A percentile compares a stretch with the other conserved stretches of the same genome.
phyloP scores from a whole-genome alignment of 345 rosid species.

The Zanthoxylum bungeanum region DNA sequence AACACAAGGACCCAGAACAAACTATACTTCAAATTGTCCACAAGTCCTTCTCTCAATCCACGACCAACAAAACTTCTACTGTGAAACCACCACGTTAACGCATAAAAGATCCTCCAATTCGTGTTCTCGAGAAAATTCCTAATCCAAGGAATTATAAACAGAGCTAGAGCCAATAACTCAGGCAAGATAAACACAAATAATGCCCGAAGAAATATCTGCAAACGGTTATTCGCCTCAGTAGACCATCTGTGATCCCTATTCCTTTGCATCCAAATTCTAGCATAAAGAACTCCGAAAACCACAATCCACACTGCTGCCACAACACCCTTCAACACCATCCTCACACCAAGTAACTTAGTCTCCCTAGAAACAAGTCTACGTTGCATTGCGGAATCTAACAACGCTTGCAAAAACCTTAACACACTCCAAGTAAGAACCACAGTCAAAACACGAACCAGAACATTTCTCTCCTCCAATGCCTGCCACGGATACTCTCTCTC shows the following conservation, averaged over 20 bases:
- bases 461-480: slow-evolving; percentile 39
- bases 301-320: slow-evolving; percentile 74
- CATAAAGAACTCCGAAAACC: slow-evolving; percentile 61
- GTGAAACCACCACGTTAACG: slow-evolving; percentile 81
- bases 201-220: slow-evolving; percentile 58
- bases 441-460: slow-evolving; percentile 67
- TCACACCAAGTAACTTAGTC: slow-evolving; percentile 61
- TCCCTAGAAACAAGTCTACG: slow-evolving; percentile 66
- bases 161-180: slow-evolving; percentile 71
- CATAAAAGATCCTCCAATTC: slow-evolving; percentile 74
- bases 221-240: slow-evolving; percentile 36
- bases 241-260: slow-evolving; percentile 52
- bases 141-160: slow-evolving; percentile 84
- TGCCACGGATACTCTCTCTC: slow-evolving; percentile 60
- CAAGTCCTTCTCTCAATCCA: slow-evolving; percentile 80
- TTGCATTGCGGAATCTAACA: slow-evolving; percentile 73
- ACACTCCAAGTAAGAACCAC: slow-evolving; percentile 88
- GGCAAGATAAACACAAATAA: slow-evolving; percentile 65
- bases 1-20: slow-evolving; percentile 79
- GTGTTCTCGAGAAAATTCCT: slow-evolving; percentile 87
- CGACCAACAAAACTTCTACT: slow-evolving; percentile 76
- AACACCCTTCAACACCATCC: slow-evolving; percentile 70
- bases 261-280: slow-evolving; percentile 70
- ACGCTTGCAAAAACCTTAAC: slow-evolving; percentile 74
- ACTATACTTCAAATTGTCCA: slow-evolving; percentile 72